Evolutionary conservation across 2,329 filamentous ascomycete species (phyloP).

Genomic region (Curvularia verruculosa): DNA sequence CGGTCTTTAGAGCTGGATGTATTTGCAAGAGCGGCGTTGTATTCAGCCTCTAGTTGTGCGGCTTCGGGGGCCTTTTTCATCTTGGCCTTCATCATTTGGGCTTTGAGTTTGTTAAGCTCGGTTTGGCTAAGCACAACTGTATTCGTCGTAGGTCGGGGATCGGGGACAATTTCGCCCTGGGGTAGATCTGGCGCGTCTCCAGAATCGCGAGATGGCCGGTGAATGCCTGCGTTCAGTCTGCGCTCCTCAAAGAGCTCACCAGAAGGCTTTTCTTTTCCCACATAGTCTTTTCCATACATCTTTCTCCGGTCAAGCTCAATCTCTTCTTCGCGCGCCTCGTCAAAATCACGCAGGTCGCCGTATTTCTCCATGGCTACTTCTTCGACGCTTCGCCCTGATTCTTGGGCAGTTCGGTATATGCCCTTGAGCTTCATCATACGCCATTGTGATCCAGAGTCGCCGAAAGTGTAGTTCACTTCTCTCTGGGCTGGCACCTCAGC

Average conservation of each 20-base stretch:
- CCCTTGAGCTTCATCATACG: conserved; percentile 93
- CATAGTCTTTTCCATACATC: conserved; percentile 83
- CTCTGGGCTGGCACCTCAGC: conserved; percentile 60
- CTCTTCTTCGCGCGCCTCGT: conserved; percentile 91
- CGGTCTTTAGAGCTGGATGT: conserved; percentile 64
- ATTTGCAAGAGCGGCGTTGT: conserved; percentile 74
- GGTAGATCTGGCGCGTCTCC: conserved; percentile 42
- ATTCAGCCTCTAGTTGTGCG: conserved; percentile 79
- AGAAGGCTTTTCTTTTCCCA: conserved; percentile 82
- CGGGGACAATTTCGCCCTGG: conserved; percentile 65
- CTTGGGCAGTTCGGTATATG: conserved; percentile 79
- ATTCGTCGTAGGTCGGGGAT: conserved; percentile 57
- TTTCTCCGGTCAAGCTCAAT: conserved; percentile 84
- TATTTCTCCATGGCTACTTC: conserved; percentile 84
- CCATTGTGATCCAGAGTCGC: conserved; percentile 89
- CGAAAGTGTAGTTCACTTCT: conserved; percentile 81
- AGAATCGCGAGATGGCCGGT: conserved; percentile 38
- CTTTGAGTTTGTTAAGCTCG: conserved; percentile 84
- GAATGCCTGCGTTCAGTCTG: conserved; percentile 63
- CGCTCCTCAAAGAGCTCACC: conserved; percentile 86
- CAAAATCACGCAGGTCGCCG: conserved; percentile 81
- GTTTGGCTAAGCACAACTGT: conserved; percentile 72
- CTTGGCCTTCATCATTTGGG: conserved; percentile 95
- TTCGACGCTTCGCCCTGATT: conserved; percentile 74
- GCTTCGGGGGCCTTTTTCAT: conserved; percentile 78